phyloP scores from a whole-genome alignment of 1,284 basidiomycete species.

The Athelia psychrophila region DNA sequence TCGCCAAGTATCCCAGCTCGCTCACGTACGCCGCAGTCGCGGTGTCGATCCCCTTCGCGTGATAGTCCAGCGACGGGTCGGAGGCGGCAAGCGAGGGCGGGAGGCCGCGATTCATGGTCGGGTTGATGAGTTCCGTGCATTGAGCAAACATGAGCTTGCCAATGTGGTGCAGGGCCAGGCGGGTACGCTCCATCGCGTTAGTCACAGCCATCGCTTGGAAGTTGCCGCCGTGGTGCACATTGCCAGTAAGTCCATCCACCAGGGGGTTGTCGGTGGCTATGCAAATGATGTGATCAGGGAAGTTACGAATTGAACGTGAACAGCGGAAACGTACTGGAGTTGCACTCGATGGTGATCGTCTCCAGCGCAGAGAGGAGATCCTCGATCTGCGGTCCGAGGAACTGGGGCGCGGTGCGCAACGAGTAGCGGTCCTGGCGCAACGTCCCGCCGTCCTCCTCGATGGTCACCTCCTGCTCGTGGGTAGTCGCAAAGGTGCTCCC shows the following conservation, averaged over 20 bases:
- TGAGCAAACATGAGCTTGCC: slow-evolving; percentile 63
- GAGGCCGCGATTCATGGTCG: slow-evolving; percentile 52
- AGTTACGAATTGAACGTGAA: background rate
- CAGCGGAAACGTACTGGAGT: slow-evolving; percentile 49
- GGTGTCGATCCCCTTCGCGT: slow-evolving; percentile 60
- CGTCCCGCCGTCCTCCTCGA: slow-evolving; percentile 49
- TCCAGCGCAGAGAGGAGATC: slow-evolving; percentile 48
- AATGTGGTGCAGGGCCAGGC: slow-evolving; percentile 52
- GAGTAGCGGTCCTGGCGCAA: slow-evolving; percentile 51
- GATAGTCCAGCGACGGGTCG: slow-evolving; percentile 56
- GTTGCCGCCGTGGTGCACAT: slow-evolving; percentile 54
- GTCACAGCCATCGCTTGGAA: slow-evolving; percentile 64
- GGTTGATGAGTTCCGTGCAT: slow-evolving; percentile 57
- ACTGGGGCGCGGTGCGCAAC: slow-evolving; percentile 54
- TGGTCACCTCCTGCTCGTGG: slow-evolving; percentile 45
- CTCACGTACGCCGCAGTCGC: slow-evolving; percentile 52
- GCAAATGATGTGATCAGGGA: background rate
- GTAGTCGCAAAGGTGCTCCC: slow-evolving; percentile 44
- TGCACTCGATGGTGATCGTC: slow-evolving; percentile 52
- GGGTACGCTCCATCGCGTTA: slow-evolving; percentile 59
- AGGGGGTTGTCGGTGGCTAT: slow-evolving; percentile 56
- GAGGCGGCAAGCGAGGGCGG: slow-evolving; percentile 52
- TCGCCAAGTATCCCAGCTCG: slow-evolving; percentile 61
- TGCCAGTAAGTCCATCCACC: slow-evolving; percentile 43
- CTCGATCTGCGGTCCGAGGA: slow-evolving; percentile 57